Evolutionary conservation across 2,329 filamentous ascomycete genomes (phyloP).

Genomic region (Samsoniella hepiali): DNA sequence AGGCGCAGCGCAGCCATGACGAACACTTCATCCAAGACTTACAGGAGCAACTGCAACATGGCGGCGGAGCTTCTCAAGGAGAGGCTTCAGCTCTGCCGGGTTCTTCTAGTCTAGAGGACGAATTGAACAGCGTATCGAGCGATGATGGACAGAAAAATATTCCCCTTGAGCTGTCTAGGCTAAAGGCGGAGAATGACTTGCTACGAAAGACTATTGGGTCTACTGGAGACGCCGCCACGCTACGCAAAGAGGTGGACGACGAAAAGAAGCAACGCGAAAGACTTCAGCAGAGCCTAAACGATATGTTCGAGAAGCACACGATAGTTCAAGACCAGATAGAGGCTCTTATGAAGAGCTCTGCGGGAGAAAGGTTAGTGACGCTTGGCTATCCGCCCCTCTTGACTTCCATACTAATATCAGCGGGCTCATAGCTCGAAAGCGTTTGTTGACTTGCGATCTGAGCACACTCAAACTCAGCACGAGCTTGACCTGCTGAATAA

Average conservation of each 20-base stretch:
- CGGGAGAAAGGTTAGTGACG: slow-evolving; percentile 54
- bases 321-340: slow-evolving; percentile 57
- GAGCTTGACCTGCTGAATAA: slow-evolving; percentile 48
- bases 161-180: slow-evolving; percentile 52
- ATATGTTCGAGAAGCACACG: slow-evolving; percentile 56
- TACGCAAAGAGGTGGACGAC: slow-evolving; percentile 56
- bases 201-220: slow-evolving; percentile 53
- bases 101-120: slow-evolving; percentile 54
- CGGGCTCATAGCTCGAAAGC: slow-evolving; percentile 47
- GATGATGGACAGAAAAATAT: slow-evolving; percentile 39
- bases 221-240: slow-evolving; percentile 50
- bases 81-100: slow-evolving; percentile 20
- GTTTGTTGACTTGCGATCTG: slow-evolving; percentile 49
- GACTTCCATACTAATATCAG: slow-evolving; percentile 37
- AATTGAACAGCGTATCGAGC: slow-evolving; percentile 50
- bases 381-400: slow-evolving; percentile 21
- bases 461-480: slow-evolving; percentile 42
- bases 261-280: slow-evolving; percentile 47
- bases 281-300: slow-evolving; percentile 53
- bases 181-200: slow-evolving; percentile 60
- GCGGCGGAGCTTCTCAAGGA: slow-evolving; percentile 26
- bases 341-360: slow-evolving; percentile 49
- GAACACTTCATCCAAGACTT: slow-evolving; percentile 57
- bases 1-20: slow-evolving; percentile 46
- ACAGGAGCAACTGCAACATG: slow-evolving; percentile 53